phyloP scores from a whole-genome alignment of 345 rosid genomes.

The Arabidopsis suecica region DNA sequence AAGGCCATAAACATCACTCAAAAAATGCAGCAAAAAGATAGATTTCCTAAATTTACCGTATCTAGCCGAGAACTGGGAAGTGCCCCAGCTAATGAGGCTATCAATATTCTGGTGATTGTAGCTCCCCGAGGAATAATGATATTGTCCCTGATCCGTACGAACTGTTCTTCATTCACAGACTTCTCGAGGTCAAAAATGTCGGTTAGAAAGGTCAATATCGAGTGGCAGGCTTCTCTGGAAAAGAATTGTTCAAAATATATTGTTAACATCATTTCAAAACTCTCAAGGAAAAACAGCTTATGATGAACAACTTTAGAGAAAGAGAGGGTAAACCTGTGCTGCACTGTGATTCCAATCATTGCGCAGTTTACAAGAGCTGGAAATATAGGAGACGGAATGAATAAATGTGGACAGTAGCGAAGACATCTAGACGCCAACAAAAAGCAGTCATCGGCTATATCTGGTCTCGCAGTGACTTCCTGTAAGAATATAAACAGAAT shows the following conservation, averaged over 20 bases:
- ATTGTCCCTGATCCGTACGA: constrained; percentile 63
- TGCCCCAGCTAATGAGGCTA: constrained; percentile 94
- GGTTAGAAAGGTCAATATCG: constrained; percentile 87
- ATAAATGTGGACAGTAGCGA: constrained; percentile 90
- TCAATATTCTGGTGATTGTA: constrained; percentile 74
- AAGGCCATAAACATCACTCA: constrained; percentile 3
- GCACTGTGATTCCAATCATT: constrained; percentile 86
- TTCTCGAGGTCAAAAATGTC: constrained; percentile 88
- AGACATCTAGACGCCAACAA: constrained; percentile 95
- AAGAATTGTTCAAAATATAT: constrained; percentile 15
- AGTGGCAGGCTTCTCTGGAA: constrained; percentile 94
- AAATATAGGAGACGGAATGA: constrained; percentile 82
- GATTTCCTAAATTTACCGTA: constrained; percentile 53
- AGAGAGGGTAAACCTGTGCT: constrained; percentile 73
- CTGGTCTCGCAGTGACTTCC: constrained; percentile 96
- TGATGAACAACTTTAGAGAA: background rate
- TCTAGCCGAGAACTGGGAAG: constrained; percentile 95
- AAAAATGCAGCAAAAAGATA: background rate
- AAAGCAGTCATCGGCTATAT: constrained; percentile 96
- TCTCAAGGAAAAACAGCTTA: background rate
- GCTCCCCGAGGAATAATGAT: constrained; percentile 88
- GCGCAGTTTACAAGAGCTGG: constrained; percentile 82
- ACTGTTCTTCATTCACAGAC: constrained; percentile 66
- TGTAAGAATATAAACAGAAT: constrained; percentile 48
- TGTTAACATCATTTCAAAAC: constrained; percentile 23